Evolutionary conservation across 352 stramenopile genomes (phyloP), one percentile per base, ranked within the genome.

Genomic region (Phytophthora tubulina): DNA sequence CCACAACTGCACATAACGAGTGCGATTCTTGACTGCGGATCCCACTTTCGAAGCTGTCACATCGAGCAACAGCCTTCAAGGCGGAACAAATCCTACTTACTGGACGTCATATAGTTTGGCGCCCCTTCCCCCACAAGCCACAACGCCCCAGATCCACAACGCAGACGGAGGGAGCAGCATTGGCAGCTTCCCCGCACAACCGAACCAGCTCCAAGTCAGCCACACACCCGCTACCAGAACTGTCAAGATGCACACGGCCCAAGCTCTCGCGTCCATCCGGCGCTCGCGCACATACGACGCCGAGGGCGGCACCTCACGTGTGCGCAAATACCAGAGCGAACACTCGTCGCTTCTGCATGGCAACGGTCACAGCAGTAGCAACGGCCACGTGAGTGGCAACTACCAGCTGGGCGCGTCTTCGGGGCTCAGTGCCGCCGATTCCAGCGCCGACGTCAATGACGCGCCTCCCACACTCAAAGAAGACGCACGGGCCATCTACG

Each of bases 251-350:
- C 85, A 92, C 81, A 86, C 84, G 53, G 82, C 73, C 48, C 80
- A 90, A 54, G 85, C 85, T 39, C 80, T 90, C 67, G 80, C 81
- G 58, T 81, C 78, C 32, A 76, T 92, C 35, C 81, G 85, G 32
- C 85, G 85, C 69, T 78, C 81, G 41, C 76, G 76, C 64, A 89
- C 79, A 9, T 73, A 70, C 44, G 74, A 89, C 62, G 57, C 62
- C 4, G 72, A 82, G 6, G 32, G 58, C 42, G 58, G 63, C 32
- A 39, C 35, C 33, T 41, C 36, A 10, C 58, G 70, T 15, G 44
- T 60, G 13, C 68, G 60, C 59, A 73, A 70, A 38, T 75, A 71
- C 36, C 70, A 65, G 62, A 80, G 64, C 13, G 75, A 89, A 54
- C 77, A 80, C 56, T 70, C 75, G 61, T 63, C 79, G 41, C 67